A percentile compares a stretch with the other conserved stretches of the same genome.
phyloP scores from a whole-genome alignment of 441 rosid genomes.

The Eugenia klotzschiana region DNA sequence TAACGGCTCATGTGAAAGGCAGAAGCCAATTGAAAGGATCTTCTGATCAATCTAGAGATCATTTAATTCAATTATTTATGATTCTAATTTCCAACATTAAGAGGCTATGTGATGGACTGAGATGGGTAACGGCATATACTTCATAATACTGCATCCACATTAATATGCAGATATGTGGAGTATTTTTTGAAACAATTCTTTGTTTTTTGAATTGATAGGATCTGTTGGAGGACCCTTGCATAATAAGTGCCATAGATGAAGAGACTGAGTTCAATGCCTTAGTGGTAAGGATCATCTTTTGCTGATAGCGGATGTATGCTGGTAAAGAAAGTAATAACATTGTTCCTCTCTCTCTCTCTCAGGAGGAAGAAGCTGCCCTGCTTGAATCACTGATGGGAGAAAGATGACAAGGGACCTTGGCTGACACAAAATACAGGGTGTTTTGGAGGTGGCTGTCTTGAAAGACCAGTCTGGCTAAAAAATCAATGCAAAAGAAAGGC shows the following conservation, averaged over 20 bases:
- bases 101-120: not conserved
- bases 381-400: constrained; percentile 70
- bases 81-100: not conserved
- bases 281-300: constrained; percentile 38
- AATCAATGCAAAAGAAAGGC: not conserved
- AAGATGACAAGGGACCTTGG: constrained; percentile 12
- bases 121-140: not conserved
- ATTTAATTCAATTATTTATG: not conserved
- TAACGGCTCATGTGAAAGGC: not conserved
- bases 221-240: constrained; percentile 70
- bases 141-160: not conserved
- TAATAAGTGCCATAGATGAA: constrained; percentile 73
- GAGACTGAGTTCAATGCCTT: constrained; percentile 87
- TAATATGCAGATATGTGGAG: not conserved
- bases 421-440: not conserved
- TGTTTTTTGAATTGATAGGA: constrained; percentile 35
- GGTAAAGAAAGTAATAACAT: not conserved
- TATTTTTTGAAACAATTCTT: not conserved
- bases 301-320: not conserved
- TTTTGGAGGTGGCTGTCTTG: not conserved
- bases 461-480: not conserved
- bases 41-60: not conserved
- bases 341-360: not conserved
- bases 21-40: not conserved
- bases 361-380: constrained; percentile 93